A percentile compares a stretch with the other conserved stretches of the same genome.
Conservation (phyloP, 1,139 yeast species). For the Debaryomyces subglobosus region DNA sequence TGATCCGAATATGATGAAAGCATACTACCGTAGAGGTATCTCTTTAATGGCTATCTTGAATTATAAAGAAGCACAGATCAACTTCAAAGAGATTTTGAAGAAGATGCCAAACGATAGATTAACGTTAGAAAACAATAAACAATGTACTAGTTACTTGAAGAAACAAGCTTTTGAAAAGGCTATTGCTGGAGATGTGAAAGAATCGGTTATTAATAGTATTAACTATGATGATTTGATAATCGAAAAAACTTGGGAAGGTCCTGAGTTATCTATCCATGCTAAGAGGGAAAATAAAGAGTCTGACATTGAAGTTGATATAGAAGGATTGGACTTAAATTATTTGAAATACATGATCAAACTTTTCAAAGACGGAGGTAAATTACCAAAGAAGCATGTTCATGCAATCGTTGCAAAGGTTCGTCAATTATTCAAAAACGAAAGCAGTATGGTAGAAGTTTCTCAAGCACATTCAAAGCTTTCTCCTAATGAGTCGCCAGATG, state of each 20-base stretch:
- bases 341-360: conserved; percentile 65
- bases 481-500: conserved; percentile 16
- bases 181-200: conserved; percentile 65
- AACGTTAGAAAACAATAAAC: conserved; percentile 65
- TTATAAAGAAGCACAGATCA: conserved; percentile 73
- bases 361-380: conserved; percentile 71
- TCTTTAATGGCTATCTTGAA: conserved; percentile 77
- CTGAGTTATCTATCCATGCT: conserved; percentile 48
- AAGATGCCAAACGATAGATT: conserved; percentile 70
- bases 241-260: conserved; percentile 70
- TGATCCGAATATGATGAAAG: conserved; percentile 73
- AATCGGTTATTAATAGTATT: conserved; percentile 38
- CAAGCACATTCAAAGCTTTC: conserved; percentile 37
- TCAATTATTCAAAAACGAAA: conserved; percentile 64
- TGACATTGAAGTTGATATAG: conserved; percentile 28
- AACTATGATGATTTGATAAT: conserved; percentile 55
- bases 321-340: conserved; percentile 51
- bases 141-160: conserved; percentile 68
- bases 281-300: conserved; percentile 21
- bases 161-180: conserved; percentile 85
- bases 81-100: conserved; percentile 65
- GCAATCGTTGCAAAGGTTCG: conserved; percentile 79
- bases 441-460: conserved; percentile 73
- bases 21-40: conserved; percentile 81
- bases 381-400: conserved; percentile 82